phyloP scores from a whole-genome alignment of 768 basidiomycete species.

The Trametes maxima region DNA sequence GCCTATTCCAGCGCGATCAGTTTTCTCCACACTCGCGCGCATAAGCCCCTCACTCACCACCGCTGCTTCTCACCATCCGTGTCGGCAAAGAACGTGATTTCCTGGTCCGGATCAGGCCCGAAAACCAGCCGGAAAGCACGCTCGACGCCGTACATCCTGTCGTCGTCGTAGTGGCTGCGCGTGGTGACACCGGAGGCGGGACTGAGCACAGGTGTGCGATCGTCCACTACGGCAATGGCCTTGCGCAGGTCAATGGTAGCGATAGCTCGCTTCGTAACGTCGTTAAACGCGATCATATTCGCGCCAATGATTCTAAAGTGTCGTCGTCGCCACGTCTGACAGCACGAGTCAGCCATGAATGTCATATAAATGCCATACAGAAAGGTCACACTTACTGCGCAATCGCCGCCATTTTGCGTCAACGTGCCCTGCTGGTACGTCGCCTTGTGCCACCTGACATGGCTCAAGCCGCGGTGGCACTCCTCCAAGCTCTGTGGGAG shows the following conservation, averaged over 20 bases:
- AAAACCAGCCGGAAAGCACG: slow-evolving; percentile 87
- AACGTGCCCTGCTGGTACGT: slow-evolving; percentile 92
- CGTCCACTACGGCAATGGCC: slow-evolving; percentile 75
- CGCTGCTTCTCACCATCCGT: slow-evolving; percentile 81
- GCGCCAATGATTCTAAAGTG: slow-evolving; percentile 84
- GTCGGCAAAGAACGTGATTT: slow-evolving; percentile 91
- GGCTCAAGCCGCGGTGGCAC: slow-evolving; percentile 82
- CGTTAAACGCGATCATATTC: slow-evolving; percentile 87
- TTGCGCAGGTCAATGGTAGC: slow-evolving; percentile 91
- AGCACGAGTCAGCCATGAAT: slow-evolving; percentile 7
- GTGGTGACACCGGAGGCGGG: slow-evolving; percentile 43
- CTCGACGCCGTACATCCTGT: slow-evolving; percentile 66
- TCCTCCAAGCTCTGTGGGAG: slow-evolving; percentile 94
- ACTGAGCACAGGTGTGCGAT: slow-evolving; percentile 58
- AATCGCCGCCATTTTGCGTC: slow-evolving; percentile 94
- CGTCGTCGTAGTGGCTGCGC: slow-evolving; percentile 55
- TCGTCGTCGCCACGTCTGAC: slow-evolving; percentile 79
- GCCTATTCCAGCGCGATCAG: slow-evolving; percentile 49
- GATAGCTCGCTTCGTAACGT: slow-evolving; percentile 88
- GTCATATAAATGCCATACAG: background rate
- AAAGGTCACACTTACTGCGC: slow-evolving; percentile 60
- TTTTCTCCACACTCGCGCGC: slow-evolving; percentile 3
- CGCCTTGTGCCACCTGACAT: slow-evolving; percentile 92
- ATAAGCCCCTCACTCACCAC: slow-evolving; percentile 59
- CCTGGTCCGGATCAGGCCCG: slow-evolving; percentile 57